Percentiles rank a stretch among this genome's conserved stretches.
These are phyloP conservation scores for Pseudogymnoascus sp. DNA, from an alignment of 2,329 filamentous ascomycete genomes.

Conservation along the genomic window DNA sequence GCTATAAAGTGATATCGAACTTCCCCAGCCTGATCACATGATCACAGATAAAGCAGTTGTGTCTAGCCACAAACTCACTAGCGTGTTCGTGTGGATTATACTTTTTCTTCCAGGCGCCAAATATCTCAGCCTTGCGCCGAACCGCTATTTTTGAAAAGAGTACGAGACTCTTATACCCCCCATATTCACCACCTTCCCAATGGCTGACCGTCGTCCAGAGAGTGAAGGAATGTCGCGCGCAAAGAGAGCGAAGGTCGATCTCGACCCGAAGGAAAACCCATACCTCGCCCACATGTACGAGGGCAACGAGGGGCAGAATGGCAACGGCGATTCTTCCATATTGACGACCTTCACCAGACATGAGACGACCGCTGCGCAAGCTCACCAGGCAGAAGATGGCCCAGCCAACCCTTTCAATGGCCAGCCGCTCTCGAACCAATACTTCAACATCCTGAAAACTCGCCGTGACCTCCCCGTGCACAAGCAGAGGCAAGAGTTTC, in stretches of 20 bases:
- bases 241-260: constrained; percentile 37
- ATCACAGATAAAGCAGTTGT: not conserved
- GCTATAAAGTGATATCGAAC: not conserved
- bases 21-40: constrained; percentile 5
- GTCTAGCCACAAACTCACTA: constrained; percentile 1
- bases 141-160: constrained; percentile 1
- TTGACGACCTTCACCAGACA: constrained; percentile 68
- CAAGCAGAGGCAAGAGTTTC: constrained; percentile 89
- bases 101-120: constrained; percentile 9
- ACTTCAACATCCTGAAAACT: constrained; percentile 81
- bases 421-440: constrained; percentile 67
- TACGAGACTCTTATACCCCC: constrained; percentile 7
- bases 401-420: constrained; percentile 82
- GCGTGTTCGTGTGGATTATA: not conserved
- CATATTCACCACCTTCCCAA: constrained; percentile 23
- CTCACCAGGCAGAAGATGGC: constrained; percentile 67
- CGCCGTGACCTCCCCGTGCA: constrained; percentile 84
- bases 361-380: constrained; percentile 70
- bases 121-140: constrained; percentile 11
- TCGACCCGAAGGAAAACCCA: constrained; percentile 60
- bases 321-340: constrained; percentile 30
- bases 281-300: constrained; percentile 89
- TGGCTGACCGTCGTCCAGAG: constrained; percentile 52
- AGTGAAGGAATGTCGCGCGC: constrained; percentile 40
- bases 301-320: constrained; percentile 33